Conservation (phyloP, 768 basidiomycete species). For the Pleurotus platypus region DNA sequence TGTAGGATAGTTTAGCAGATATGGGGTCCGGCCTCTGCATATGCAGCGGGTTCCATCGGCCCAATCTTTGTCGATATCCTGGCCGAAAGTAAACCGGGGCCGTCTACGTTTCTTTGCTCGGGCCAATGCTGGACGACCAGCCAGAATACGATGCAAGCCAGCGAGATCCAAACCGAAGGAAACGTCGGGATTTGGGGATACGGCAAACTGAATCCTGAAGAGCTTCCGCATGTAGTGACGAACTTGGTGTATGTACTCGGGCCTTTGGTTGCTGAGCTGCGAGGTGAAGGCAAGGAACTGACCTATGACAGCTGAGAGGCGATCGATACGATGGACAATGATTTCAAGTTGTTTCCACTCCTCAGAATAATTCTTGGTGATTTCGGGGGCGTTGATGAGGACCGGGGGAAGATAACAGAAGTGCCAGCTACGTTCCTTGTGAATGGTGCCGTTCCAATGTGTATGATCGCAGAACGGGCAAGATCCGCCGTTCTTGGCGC, state of each 20-base stretch:
- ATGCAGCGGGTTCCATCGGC: slow-evolving; percentile 76
- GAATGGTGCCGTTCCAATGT: slow-evolving; percentile 85
- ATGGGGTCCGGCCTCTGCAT: slow-evolving; percentile 65
- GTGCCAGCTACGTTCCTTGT: slow-evolving; percentile 80
- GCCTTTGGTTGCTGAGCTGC: slow-evolving; percentile 65
- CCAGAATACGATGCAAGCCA: slow-evolving; percentile 77
- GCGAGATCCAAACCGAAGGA: slow-evolving; percentile 83
- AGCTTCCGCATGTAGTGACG: slow-evolving; percentile 90
- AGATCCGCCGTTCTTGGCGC: slow-evolving; percentile 85
- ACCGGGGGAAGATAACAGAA: slow-evolving; percentile 77
- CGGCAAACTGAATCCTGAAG: slow-evolving; percentile 86
- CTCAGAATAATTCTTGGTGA: slow-evolving; percentile 74
- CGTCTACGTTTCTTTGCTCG: slow-evolving; percentile 55
- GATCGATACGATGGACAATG: slow-evolving; percentile 77
- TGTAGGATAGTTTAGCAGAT: slow-evolving; percentile 55
- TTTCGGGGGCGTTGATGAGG: slow-evolving; percentile 68
- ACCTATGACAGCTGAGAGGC: slow-evolving; percentile 70
- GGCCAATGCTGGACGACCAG: slow-evolving; percentile 52
- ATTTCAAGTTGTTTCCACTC: slow-evolving; percentile 79
- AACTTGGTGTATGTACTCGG: slow-evolving; percentile 76
- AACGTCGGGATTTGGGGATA: slow-evolving; percentile 75
- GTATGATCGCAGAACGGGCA: slow-evolving; percentile 91
- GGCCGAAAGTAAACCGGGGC: slow-evolving; percentile 67
- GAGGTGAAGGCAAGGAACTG: slow-evolving; percentile 76
- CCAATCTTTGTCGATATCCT: slow-evolving; percentile 74